Percentiles rank a stretch among this genome's conserved stretches.
These are phyloP conservation scores for Ambrosia trifida DNA, from an alignment of 129 eudicot genomes.

Conservation along the genomic window DNA sequence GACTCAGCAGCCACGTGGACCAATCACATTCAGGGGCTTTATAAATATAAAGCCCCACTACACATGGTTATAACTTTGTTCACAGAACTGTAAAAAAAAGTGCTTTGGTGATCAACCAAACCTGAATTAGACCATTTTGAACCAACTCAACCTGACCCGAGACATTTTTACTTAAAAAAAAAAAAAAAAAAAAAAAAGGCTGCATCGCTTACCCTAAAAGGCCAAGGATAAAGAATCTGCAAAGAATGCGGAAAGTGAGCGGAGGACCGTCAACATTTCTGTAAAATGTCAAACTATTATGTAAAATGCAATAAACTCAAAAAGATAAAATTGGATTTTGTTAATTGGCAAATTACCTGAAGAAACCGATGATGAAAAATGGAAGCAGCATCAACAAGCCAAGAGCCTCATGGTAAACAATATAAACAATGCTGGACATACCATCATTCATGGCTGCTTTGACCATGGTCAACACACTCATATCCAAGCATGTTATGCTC, in stretches of 20 bases:
- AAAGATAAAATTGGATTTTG: neutral
- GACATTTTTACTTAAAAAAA: neutral
- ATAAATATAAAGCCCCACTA: too few species aligned
- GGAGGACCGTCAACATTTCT: constrained; percentile 32
- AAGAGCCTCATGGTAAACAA: constrained; percentile 43
- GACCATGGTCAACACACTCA: constrained; percentile 17
- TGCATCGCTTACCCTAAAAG: neutral
- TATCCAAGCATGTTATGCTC: constrained; percentile 28
- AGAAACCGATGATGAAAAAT: constrained; percentile 25
- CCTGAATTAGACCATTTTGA: too few species aligned
- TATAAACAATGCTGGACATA: constrained; percentile 37
- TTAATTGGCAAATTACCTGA: constrained; percentile 27
- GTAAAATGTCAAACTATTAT: neutral
- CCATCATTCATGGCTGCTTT: constrained; percentile 49
- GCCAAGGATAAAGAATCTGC: constrained; percentile 40
- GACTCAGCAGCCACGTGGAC: too few species aligned
- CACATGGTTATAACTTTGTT: too few species aligned
- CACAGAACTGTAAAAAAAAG: too few species aligned
- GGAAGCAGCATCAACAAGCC: constrained; percentile 44
- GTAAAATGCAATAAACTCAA: neutral
- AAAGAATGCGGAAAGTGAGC: constrained; percentile 21
- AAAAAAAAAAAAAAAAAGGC: too few species aligned
- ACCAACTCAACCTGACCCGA: neutral
- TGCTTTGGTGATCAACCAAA: too few species aligned
- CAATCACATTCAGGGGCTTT: too few species aligned